Conservation (phyloP, 345 rosid species). For the Trapa incisa region DNA sequence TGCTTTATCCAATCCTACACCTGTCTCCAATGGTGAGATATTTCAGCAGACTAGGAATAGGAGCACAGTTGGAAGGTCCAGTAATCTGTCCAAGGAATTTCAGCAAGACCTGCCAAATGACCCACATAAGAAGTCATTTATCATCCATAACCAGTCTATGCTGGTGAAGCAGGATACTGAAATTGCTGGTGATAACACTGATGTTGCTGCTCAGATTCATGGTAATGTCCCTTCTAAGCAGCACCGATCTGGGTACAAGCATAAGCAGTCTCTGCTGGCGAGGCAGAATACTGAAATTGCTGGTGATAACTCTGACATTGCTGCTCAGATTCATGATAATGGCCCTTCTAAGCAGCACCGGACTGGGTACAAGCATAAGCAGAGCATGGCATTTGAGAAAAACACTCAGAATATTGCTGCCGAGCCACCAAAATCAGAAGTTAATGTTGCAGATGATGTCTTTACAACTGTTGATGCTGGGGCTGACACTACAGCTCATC, state of each 20-base stretch:
- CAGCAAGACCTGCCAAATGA: slow-evolving; percentile 21
- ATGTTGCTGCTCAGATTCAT: slow-evolving; percentile 18
- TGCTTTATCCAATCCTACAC: slow-evolving; percentile 15
- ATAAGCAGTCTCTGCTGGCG: slow-evolving; percentile 22
- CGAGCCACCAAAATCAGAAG: slow-evolving; percentile 19
- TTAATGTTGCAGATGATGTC: slow-evolving; percentile 20
- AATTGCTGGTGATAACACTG: slow-evolving; percentile 20
- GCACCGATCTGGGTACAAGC: slow-evolving; percentile 34
- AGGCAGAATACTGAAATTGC: slow-evolving; percentile 22
- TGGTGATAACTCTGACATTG: slow-evolving; percentile 19
- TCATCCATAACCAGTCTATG: slow-evolving; percentile 11
- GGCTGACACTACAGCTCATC: slow-evolving; percentile 34
- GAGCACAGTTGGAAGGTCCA: slow-evolving; percentile 22
- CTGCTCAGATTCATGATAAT: slow-evolving; percentile 22
- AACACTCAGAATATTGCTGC: slow-evolving; percentile 5
- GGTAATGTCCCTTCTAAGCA: slow-evolving; percentile 36
- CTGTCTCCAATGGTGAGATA: slow-evolving; percentile 9
- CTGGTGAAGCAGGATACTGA: slow-evolving; percentile 18
- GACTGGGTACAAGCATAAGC: slow-evolving; percentile 42
- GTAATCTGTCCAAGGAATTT: slow-evolving; percentile 16
- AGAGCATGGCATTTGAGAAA: slow-evolving; percentile 18
- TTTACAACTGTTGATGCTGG: slow-evolving; percentile 18
- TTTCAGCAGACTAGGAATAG: slow-evolving; percentile 16
- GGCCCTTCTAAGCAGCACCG: slow-evolving; percentile 39
- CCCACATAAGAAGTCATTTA: not conserved